Evolutionary conservation across 495 filamentous ascomycete genomes (phyloP), one percentile per base, ranked within the genome.

Genomic region (Hypoxylon intermedium): DNA sequence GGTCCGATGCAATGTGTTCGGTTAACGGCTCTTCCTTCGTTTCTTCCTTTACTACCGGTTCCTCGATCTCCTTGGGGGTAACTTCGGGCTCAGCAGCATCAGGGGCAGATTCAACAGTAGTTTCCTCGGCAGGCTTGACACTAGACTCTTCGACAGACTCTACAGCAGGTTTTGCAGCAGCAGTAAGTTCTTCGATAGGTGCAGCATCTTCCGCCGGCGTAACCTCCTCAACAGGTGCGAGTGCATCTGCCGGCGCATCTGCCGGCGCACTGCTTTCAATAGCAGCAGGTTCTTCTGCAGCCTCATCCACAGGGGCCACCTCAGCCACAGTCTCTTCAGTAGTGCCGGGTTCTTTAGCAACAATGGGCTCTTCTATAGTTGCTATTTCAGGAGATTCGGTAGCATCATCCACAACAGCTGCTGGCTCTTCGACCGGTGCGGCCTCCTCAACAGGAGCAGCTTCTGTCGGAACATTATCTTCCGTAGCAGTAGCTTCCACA

Each of bases 51-150:
- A 43, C 37, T 12, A 43, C 40, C 36, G 61, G 51, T 56, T 60
- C 52, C 15, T 64, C 59, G 37, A 53, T 28, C 20, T 63, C 45
- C 31, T 64, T 50, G 6, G 47, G 26, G 13, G 37, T 41, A 30
- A 54, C 50, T 54, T 66, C 54, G 51, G 48, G 58, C 36, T 60
- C 57, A 26, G 31, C 43, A 20, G 48, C 45, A 24, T 60, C 61
- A 26, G 60, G 37, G 5, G 37, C 28, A 33, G 58, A 45, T 33
- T 63, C 63, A 30, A 46, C 41, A 42, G 40, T 41, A 26, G 52
- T 26, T 41, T 58, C 38, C 20, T 63, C 60, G 12, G 33, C 28
- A 26, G 31, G 20, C 34, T 62, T 47, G 23, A 37, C 30, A 19
- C 36, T 38, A 12, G 40, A 6, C 30, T 48, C 57, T 20, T 60